A percentile compares a stretch with the other conserved stretches of the same genome.
These are phyloP conservation scores for Aspergillus sojae DNA, from an alignment of 2,329 filamentous ascomycete species.

Conservation along the genomic window DNA sequence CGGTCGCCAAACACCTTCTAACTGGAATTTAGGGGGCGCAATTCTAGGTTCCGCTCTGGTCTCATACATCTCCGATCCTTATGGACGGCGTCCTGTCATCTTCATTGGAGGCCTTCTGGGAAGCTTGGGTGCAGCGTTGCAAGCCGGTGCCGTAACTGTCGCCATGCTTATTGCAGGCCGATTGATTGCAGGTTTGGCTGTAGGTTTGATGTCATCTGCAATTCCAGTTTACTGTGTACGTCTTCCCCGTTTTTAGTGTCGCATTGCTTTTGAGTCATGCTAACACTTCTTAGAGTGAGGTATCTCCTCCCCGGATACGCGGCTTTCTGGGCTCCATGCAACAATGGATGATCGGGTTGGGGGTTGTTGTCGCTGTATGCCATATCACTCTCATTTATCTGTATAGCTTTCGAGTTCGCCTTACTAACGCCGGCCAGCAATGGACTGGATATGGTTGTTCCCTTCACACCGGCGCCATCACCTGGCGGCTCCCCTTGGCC, in stretches of 20 bases:
- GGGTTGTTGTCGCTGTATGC: conserved; percentile 45
- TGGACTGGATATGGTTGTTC: conserved; percentile 55
- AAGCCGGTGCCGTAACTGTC: conserved; percentile 38
- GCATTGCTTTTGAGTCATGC: neutral
- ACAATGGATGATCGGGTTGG: conserved; percentile 51
- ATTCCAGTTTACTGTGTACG: conserved; percentile 51
- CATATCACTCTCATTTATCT: neutral
- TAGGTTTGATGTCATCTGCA: conserved; percentile 52
- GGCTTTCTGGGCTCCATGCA: conserved; percentile 45
- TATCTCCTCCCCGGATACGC: conserved; percentile 43
- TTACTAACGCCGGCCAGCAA: conserved; percentile 35
- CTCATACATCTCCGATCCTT: conserved; percentile 36
- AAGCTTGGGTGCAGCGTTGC: conserved; percentile 38
- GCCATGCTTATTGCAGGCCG: conserved; percentile 52
- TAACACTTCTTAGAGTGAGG: conserved; percentile 33
- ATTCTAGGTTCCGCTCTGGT: conserved; percentile 40
- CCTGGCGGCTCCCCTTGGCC: conserved; percentile 40
- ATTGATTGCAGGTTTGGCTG: conserved; percentile 53
- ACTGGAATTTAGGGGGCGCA: conserved; percentile 35
- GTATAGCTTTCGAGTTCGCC: neutral
- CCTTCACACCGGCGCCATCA: conserved; percentile 32
- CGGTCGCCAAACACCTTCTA: conserved; percentile 12
- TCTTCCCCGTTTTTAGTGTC: neutral
- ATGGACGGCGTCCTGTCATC: conserved; percentile 38
- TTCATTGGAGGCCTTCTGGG: conserved; percentile 38